These are phyloP conservation scores for Chytridium lagenaria DNA, from an alignment of 371 early-diverging fungal genomes.

Conservation along the genomic window DNA sequence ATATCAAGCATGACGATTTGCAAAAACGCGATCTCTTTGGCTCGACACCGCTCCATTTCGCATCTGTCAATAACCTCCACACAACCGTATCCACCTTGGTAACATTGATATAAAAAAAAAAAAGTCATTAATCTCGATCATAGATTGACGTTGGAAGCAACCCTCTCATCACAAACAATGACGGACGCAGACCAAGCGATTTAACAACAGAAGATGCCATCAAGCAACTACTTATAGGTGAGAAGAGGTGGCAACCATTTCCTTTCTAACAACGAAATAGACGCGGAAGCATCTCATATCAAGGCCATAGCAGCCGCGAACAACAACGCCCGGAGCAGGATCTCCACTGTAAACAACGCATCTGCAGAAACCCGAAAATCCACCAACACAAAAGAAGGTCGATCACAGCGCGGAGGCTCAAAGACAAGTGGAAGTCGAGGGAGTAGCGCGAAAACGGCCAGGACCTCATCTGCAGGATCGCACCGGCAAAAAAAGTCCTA, in stretches of 20 bases:
- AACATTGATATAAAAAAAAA: not conserved
- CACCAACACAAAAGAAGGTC: too few relatives aligned
- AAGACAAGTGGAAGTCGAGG: too few relatives aligned
- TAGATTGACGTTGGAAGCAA: conserved; percentile 46
- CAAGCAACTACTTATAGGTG: conserved; percentile 4
- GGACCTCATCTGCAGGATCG: too few relatives aligned
- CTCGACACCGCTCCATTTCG: conserved; percentile 56
- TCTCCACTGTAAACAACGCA: not conserved
- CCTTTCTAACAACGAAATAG: not conserved
- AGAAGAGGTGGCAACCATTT: not conserved
- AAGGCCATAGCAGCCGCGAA: not conserved
- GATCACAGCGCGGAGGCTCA: too few relatives aligned
- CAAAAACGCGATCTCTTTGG: conserved; percentile 48
- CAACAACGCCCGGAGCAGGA: not conserved
- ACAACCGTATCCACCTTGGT: conserved; percentile 39
- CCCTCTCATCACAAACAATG: conserved; percentile 50
- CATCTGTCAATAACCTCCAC: conserved; percentile 43
- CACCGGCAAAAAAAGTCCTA: too few relatives aligned
- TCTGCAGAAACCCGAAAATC: too few relatives aligned
- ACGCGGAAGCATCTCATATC: conserved; percentile 1
- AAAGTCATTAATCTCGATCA: not conserved
- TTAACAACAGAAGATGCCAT: conserved; percentile 43
- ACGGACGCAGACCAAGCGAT: conserved; percentile 46
- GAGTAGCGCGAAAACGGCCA: too few relatives aligned
- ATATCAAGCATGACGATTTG: conserved; percentile 34